phyloP scores from a whole-genome alignment of 169 alveolate species.

The Plasmodium cynomolgi region DNA sequence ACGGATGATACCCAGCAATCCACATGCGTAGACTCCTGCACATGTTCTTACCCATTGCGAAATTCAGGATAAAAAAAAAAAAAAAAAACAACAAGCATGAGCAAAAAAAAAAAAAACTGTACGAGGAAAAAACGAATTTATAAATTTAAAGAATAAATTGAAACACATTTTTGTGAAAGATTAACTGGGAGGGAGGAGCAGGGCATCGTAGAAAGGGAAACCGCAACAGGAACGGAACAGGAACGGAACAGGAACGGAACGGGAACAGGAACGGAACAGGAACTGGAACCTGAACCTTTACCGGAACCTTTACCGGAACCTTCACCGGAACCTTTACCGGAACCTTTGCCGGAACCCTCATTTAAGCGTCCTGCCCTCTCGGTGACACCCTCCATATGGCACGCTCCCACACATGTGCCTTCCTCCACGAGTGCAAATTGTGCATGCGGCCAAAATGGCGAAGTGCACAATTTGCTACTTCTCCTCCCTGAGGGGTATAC shows the following conservation, averaged over 20 bases:
- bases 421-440: not conserved
- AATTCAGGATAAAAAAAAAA: not conserved
- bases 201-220: not conserved
- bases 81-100: not conserved
- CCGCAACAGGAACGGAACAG: not conserved
- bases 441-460: not conserved
- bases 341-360: too few relatives aligned
- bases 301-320: too few relatives aligned
- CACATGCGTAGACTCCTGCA: not conserved
- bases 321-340: too few relatives aligned
- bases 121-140: not conserved
- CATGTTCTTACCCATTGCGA: not conserved
- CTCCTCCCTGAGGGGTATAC: not conserved
- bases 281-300: too few relatives aligned
- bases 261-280: too few relatives aligned
- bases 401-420: not conserved
- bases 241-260: too few relatives aligned
- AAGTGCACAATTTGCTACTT: not conserved
- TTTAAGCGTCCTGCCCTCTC: not conserved
- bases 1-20: not conserved
- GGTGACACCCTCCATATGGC: not conserved
- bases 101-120: not conserved
- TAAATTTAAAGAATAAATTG: not conserved
- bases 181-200: not conserved
- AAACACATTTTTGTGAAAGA: not conserved